Conservation (phyloP, 1,139 yeast species). For the Kodamaea alishanica region DNA sequence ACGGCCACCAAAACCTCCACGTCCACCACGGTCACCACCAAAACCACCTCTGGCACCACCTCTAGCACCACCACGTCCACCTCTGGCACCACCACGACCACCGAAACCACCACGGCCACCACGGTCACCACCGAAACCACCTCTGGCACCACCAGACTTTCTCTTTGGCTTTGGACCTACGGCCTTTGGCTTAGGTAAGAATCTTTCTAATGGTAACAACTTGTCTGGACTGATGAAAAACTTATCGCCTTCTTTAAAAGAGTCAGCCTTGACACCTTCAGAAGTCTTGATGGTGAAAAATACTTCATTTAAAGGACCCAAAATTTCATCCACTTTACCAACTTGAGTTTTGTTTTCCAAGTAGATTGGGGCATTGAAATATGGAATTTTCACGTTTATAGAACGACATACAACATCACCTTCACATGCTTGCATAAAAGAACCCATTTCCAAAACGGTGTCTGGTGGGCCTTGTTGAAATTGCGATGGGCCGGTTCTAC, state of each 20-base stretch:
- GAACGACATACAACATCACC: conserved; percentile 97
- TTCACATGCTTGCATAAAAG: conserved; percentile 88
- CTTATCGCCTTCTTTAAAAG: conserved; percentile 94
- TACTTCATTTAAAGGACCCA: conserved; percentile 96
- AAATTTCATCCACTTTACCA: conserved; percentile 97
- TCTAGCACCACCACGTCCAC: conserved; percentile 39
- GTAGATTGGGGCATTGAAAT: conserved; percentile 97
- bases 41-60: conserved; percentile 42
- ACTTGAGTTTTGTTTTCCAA: conserved; percentile 92
- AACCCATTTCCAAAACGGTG: conserved; percentile 89
- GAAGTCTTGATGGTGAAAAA: conserved; percentile 92
- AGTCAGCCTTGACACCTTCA: conserved; percentile 92
- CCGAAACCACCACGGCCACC: conserved; percentile 42
- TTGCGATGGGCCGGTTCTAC: conserved; percentile 49
- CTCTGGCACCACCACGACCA: conserved; percentile 42
- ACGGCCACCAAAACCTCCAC: conserved; percentile 44
- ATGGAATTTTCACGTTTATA: conserved; percentile 89
- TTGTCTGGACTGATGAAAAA: conserved; percentile 94
- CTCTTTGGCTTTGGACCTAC: conserved; percentile 75
- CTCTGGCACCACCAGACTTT: conserved; percentile 52
- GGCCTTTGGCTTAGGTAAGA: conserved; percentile 85
- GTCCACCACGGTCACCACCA: conserved; percentile 37
- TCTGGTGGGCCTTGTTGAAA: conserved; percentile 91
- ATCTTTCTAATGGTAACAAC: conserved; percentile 91
- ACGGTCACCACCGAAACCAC: conserved; percentile 27